Conservation (phyloP, 164 flowering plant genomes). For the Saururus chinensis region DNA sequence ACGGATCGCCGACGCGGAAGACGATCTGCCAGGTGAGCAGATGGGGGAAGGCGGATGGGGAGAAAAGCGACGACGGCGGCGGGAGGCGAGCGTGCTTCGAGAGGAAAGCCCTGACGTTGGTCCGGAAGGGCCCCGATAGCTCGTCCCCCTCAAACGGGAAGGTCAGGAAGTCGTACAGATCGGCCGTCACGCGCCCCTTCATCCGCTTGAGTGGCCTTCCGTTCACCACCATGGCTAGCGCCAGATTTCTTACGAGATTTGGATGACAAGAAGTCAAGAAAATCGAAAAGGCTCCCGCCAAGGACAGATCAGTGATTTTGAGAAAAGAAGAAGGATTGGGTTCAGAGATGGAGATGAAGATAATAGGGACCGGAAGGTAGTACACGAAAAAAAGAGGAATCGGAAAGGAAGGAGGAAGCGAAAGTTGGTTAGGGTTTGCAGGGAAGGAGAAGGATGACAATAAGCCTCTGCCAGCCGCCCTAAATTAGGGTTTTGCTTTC, state of each 20-base stretch:
- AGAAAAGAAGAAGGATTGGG: background rate
- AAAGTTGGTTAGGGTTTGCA: too few relatives aligned
- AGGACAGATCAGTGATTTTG: background rate
- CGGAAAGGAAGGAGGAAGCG: too few relatives aligned
- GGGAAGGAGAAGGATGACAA: too few relatives aligned
- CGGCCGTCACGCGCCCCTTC: constrained; percentile 67
- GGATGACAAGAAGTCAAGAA: background rate
- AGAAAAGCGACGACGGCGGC: constrained; percentile 26
- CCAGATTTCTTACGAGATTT: background rate
- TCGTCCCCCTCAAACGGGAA: constrained; percentile 30
- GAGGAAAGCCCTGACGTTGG: constrained; percentile 32
- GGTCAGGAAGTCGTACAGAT: constrained; percentile 49
- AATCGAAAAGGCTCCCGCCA: background rate
- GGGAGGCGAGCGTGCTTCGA: constrained; percentile 30
- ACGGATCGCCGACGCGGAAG: constrained; percentile 32
- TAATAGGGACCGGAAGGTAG: too few relatives aligned
- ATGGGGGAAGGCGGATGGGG: constrained; percentile 17
- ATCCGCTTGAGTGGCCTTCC: constrained; percentile 49
- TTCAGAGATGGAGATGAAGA: too few relatives aligned
- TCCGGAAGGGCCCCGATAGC: constrained; percentile 35
- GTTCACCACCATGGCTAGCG: constrained; percentile 46
- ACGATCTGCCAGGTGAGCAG: constrained; percentile 43
- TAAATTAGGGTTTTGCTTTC: too few relatives aligned
- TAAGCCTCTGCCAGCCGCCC: too few relatives aligned
- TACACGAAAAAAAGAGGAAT: too few relatives aligned